phyloP scores from a whole-genome alignment of 2,329 filamentous ascomycete species.

The Dothistroma septosporum region DNA sequence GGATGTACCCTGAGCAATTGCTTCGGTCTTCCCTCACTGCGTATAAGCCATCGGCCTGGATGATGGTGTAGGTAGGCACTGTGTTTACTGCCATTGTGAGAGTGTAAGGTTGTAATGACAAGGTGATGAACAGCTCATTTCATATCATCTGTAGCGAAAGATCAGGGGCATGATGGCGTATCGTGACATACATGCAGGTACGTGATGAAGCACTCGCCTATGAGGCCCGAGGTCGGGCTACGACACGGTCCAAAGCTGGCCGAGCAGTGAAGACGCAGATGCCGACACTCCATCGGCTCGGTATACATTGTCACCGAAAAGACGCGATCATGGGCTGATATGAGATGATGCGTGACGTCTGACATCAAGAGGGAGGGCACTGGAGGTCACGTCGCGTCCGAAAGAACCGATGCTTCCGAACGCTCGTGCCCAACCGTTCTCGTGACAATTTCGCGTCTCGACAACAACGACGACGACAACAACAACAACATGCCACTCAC shows the following conservation, averaged over 20 bases:
- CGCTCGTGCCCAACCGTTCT: too few relatives aligned
- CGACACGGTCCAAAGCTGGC: slow-evolving; percentile 4
- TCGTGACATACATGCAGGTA: slow-evolving; percentile 6
- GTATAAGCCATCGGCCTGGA: slow-evolving; percentile 31
- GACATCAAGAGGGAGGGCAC: too few relatives aligned
- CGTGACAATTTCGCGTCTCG: too few relatives aligned
- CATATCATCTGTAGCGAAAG: neutral
- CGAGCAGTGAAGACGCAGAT: neutral
- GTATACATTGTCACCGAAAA: too few relatives aligned
- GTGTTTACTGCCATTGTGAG: neutral
- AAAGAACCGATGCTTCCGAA: too few relatives aligned
- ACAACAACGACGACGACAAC: too few relatives aligned
- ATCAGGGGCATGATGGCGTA: neutral
- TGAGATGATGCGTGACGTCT: neutral
- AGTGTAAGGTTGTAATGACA: neutral
- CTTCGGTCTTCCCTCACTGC: slow-evolving; percentile 10
- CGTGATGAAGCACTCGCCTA: slow-evolving; percentile 9
- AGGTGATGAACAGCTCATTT: neutral
- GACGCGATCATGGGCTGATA: neutral
- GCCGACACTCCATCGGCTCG: neutral
- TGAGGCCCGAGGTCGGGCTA: slow-evolving; percentile 13
- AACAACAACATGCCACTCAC: too few relatives aligned
- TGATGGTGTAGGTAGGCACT: slow-evolving; percentile 29
- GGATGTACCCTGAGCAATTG: neutral
- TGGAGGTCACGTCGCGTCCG: too few relatives aligned